These are phyloP conservation scores for Emydomyces testavorans DNA, from an alignment of 2,329 filamentous ascomycete species.

Conservation along the genomic window DNA sequence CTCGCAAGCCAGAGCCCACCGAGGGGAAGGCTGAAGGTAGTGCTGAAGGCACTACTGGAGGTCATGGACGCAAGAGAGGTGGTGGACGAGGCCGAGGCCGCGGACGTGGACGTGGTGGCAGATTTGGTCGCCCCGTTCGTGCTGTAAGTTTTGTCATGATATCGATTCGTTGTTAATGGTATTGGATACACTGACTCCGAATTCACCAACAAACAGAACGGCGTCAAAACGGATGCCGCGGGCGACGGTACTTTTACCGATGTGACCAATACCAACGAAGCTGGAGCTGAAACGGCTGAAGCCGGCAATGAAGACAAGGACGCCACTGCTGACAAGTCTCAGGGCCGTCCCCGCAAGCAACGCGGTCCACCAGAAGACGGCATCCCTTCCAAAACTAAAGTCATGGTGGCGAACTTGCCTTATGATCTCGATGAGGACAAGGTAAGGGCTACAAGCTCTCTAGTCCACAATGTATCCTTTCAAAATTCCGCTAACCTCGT, in stretches of 20 bases:
- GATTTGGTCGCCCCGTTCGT: slow-evolving; percentile 55
- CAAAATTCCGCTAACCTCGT: slow-evolving; percentile 14
- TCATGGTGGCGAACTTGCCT: slow-evolving; percentile 98
- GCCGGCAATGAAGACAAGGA: slow-evolving; percentile 25
- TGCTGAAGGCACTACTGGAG: slow-evolving; percentile 56
- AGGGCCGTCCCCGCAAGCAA: slow-evolving; percentile 55
- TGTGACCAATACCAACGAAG: slow-evolving; percentile 43
- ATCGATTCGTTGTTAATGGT: not conserved
- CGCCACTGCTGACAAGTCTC: slow-evolving; percentile 27
- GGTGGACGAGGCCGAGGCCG: slow-evolving; percentile 51
- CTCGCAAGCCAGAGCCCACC: slow-evolving; percentile 86
- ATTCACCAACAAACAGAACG: slow-evolving; percentile 1
- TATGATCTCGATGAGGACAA: slow-evolving; percentile 97
- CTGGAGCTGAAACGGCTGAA: slow-evolving; percentile 18
- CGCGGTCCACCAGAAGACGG: slow-evolving; percentile 95
- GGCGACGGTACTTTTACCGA: slow-evolving; percentile 49
- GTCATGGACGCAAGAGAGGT: slow-evolving; percentile 46
- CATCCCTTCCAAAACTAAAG: slow-evolving; percentile 97
- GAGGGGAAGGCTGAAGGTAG: slow-evolving; percentile 63
- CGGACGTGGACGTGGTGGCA: slow-evolving; percentile 52
- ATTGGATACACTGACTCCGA: not conserved
- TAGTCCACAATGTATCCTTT: not conserved
- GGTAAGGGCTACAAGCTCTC: slow-evolving; percentile 41
- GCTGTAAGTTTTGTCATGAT: slow-evolving; percentile 41
- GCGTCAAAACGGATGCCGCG: slow-evolving; percentile 19